Evolutionary conservation across 352 stramenopile species (phyloP).

Genomic region (Phytophthora rubi): DNA sequence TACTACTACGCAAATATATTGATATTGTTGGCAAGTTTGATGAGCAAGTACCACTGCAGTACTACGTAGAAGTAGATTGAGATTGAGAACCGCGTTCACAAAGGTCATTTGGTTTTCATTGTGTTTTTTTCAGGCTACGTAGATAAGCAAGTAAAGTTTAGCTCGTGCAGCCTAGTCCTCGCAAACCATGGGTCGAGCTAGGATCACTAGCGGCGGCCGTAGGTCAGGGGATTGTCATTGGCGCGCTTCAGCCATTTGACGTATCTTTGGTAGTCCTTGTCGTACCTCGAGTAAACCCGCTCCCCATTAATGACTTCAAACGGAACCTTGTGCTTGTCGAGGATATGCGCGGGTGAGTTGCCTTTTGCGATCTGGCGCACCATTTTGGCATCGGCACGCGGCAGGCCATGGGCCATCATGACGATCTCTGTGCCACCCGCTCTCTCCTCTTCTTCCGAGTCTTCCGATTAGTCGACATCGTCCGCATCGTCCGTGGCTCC

Average conservation of each 20-base stretch:
- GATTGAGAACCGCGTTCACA: too few species aligned
- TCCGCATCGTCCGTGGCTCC: background rate
- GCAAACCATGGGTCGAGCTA: too few species aligned
- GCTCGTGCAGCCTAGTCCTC: too few species aligned
- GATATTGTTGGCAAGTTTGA: too few species aligned
- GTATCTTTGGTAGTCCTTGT: background rate
- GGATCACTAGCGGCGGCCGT: too few species aligned
- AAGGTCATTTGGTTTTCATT: too few species aligned
- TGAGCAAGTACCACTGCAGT: too few species aligned
- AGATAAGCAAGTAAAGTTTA: too few species aligned
- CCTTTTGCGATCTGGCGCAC: background rate
- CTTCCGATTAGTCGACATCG: background rate
- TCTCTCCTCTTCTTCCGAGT: background rate
- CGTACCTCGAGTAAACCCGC: background rate
- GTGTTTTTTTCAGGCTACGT: too few species aligned
- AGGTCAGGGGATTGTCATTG: background rate
- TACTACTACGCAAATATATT: too few species aligned
- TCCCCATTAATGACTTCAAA: background rate
- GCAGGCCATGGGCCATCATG: background rate
- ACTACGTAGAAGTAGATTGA: too few species aligned
- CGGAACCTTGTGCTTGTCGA: background rate
- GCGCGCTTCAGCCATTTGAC: background rate
- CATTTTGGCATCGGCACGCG: background rate
- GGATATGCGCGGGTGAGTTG: background rate
- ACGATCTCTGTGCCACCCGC: background rate